Percentiles rank a stretch among this genome's conserved stretches.
Conservation (phyloP, 306 rosid genomes). For the Quercus rubra region DNA sequence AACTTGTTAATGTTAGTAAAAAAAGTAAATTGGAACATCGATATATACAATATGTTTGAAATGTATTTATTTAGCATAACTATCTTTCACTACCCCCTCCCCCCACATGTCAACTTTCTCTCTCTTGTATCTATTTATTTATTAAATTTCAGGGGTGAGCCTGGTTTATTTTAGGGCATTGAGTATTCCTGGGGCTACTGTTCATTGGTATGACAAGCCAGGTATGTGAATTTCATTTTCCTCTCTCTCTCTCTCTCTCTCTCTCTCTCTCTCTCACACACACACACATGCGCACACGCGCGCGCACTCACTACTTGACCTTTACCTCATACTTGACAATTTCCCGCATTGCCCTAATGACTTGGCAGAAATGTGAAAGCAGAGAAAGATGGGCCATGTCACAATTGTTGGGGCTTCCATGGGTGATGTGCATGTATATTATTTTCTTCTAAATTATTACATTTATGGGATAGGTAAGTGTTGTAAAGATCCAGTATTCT, state of each 20-base stretch:
- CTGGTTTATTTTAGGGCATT: slow-evolving; percentile 65
- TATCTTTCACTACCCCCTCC: neutral
- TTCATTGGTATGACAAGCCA: slow-evolving; percentile 97
- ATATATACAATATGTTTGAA: neutral
- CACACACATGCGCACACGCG: fast-evolving
- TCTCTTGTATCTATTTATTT: neutral
- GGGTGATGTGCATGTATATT: slow-evolving; percentile 58
- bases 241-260: neutral
- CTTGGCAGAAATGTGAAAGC: slow-evolving; percentile 80
- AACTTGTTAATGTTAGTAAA: neutral
- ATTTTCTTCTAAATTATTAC: neutral
- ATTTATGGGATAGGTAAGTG: neutral
- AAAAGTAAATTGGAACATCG: neutral
- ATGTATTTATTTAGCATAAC: neutral
- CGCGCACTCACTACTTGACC: neutral
- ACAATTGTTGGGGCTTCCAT: slow-evolving; percentile 76
- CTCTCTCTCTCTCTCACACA: neutral
- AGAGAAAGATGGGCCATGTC: slow-evolving; percentile 91
- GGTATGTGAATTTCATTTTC: slow-evolving; percentile 45
- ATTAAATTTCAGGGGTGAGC: slow-evolving; percentile 65
- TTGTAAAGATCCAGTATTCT: neutral
- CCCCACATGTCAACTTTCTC: neutral
- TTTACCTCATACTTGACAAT: neutral
- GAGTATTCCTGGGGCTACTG: slow-evolving; percentile 60
- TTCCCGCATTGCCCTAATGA: slow-evolving; percentile 4